Conservation (phyloP, 768 basidiomycete species). For the Kwoniella shandongensis region DNA sequence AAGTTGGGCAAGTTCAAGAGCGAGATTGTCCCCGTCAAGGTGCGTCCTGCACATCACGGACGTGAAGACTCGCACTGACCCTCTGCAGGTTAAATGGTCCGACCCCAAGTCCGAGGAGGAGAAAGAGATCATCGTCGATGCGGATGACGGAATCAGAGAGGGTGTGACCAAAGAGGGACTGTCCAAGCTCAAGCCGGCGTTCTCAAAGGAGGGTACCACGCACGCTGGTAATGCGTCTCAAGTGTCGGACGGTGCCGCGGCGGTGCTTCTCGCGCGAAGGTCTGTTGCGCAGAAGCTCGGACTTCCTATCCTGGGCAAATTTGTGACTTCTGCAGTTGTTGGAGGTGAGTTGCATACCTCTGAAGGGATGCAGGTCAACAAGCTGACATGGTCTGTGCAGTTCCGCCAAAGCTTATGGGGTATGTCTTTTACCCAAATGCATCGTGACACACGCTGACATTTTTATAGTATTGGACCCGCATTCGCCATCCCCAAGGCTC, state of each 20-base stretch:
- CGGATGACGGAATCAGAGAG: constrained; percentile 83
- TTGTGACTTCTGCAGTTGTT: constrained; percentile 71
- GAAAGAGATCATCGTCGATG: constrained; percentile 60
- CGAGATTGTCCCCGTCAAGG: constrained; percentile 84
- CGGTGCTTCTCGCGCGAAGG: constrained; percentile 78
- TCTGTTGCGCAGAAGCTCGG: constrained; percentile 72
- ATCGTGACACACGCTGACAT: background rate
- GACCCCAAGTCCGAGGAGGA: constrained; percentile 61
- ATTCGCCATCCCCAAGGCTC: constrained; percentile 75
- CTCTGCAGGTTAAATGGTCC: constrained; percentile 54
- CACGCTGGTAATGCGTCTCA: constrained; percentile 58
- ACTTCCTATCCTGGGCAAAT: constrained; percentile 79
- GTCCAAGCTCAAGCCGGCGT: constrained; percentile 76
- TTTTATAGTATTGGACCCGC: constrained; percentile 65
- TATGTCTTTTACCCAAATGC: constrained; percentile 12
- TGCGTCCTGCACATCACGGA: constrained; percentile 22
- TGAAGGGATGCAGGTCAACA: constrained; percentile 19
- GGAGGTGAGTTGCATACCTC: constrained; percentile 57
- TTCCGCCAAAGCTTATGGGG: constrained; percentile 48
- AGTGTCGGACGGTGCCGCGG: constrained; percentile 86
- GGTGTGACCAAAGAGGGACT: constrained; percentile 79
- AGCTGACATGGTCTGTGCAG: constrained; percentile 15
- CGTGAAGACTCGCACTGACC: background rate
- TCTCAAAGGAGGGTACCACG: constrained; percentile 58
- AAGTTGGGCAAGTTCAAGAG: constrained; percentile 71